Conservation (phyloP, 805 yeast species). For the Wickerhamomyces alni region DNA sequence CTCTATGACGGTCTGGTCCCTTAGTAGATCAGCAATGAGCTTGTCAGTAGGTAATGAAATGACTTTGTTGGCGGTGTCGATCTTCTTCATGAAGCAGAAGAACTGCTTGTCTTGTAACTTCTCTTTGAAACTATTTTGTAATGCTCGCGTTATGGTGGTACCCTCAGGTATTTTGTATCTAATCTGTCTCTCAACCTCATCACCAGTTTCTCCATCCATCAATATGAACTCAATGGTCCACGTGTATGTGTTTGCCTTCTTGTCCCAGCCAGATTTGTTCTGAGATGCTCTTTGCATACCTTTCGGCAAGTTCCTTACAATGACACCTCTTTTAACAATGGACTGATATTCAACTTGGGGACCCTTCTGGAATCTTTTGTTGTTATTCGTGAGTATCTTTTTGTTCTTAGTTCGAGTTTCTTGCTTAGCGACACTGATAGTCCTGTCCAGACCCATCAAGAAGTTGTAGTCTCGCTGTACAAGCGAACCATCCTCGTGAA, state of each 20-base stretch:
- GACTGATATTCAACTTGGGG: slow-evolving; percentile 7
- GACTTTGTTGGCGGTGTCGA: slow-evolving; percentile 26
- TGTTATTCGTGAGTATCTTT: slow-evolving; percentile 30
- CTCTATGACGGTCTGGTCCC: slow-evolving; percentile 60
- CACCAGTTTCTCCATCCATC: slow-evolving; percentile 25
- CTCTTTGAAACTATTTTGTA: slow-evolving; percentile 24
- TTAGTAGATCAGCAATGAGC: slow-evolving; percentile 44
- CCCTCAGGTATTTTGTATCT: slow-evolving; percentile 31
- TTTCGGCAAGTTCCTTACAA: slow-evolving; percentile 53
- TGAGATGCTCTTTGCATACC: slow-evolving; percentile 66
- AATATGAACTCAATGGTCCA: slow-evolving; percentile 82
- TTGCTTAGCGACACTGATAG: slow-evolving; percentile 48
- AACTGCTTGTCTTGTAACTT: slow-evolving; percentile 15
- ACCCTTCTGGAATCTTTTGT: slow-evolving; percentile 19
- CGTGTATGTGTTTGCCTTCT: slow-evolving; percentile 48
- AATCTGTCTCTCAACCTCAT: slow-evolving; percentile 28
- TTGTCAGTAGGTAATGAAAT: slow-evolving; percentile 30
- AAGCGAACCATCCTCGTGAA: slow-evolving; percentile 30
- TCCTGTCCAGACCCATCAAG: slow-evolving; percentile 52
- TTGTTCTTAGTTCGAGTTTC: slow-evolving; percentile 42
- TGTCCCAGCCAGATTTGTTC: slow-evolving; percentile 70
- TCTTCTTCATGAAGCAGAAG: slow-evolving; percentile 25
- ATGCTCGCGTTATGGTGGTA: slow-evolving; percentile 21
- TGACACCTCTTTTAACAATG: slow-evolving; percentile 56
- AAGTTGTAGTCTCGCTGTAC: slow-evolving; percentile 83